Base-by-base conservation (phyloP, 495 filamentous ascomycete species). In the Pyrenopolyporus hunteri region DNA sequence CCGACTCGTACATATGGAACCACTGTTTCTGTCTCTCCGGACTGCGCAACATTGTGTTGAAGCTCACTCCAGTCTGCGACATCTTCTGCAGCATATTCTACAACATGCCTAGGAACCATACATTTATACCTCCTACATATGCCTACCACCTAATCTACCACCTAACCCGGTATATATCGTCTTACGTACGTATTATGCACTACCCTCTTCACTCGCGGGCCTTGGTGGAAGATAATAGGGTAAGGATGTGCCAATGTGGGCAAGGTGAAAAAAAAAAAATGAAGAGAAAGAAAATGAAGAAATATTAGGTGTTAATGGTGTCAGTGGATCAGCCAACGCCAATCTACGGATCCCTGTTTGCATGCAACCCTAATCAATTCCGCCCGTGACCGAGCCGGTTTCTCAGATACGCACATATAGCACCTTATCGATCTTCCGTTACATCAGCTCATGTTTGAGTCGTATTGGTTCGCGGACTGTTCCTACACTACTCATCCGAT, bases 1-100 rank as follows among this genome's bases (percentile, higher is more conserved):
- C 46, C 63, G 57, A 66, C n/a, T 65, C 31, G 47, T 42, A 39
- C 28, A 36, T 40, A 40, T 9, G 3, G n/a, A 40, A 40, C 22
- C 13, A 16, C n/a, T 33, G 31, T 37, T 7, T 37, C 48, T 66
- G 63, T 66, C 60, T 60, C 63, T 66, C 63, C 63, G 63, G 57
- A 23, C 57, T 19, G 57, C 31, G n/a, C 31, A 47, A 35, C 43
- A 23, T 20, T 17, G n/a, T n/a, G n/a, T n/a, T n/a, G n/a, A n/a
- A n/a, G n/a, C n/a, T n/a, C n/a, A n/a, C n/a, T n/a, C n/a, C n/a
- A n/a, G n/a, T n/a, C n/a, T n/a, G n/a, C 37, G 37, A 42, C n/a
- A 42, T 11, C 19, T 23, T 23, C n/a, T n/a, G n/a, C n/a, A n/a
- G 13, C 37, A 42, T 23, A 42, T 42, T 42, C 37, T 6, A 42